A percentile compares a stretch with the other conserved stretches of the same genome.
These are phyloP conservation scores for Nectriaceae sp. DNA, from an alignment of 2,329 filamentous ascomycete species.

Conservation along the genomic window DNA sequence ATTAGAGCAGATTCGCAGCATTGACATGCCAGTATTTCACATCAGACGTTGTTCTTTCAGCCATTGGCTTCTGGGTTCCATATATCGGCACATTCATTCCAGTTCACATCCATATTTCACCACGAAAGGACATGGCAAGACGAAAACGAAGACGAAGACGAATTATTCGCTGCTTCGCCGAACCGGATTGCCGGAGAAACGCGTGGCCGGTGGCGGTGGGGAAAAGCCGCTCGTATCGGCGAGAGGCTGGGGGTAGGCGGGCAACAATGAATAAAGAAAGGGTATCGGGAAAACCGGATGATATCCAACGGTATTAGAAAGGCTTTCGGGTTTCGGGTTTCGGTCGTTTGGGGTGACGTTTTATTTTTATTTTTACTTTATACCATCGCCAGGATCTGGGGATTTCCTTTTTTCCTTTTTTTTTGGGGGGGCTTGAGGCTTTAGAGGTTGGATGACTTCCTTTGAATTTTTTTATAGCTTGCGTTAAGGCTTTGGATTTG, in stretches of 20 bases:
- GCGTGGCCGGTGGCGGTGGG: constrained; percentile 8
- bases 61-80: neutral
- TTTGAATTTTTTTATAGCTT: constrained; percentile 3
- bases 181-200: constrained; percentile 7
- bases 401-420: neutral
- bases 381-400: no score
- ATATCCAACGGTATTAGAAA: no score
- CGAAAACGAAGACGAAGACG: constrained; percentile 10
- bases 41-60: constrained; percentile 9
- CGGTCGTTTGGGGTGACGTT: constrained; percentile 6
- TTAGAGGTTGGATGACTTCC: no score
- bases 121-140: neutral
- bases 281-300: constrained; percentile 6
- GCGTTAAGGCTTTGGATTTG: no score
- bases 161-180: neutral
- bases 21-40: no score
- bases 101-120: no score
- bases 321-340: neutral
- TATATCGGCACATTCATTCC: constrained; percentile 1
- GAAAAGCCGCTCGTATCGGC: constrained; percentile 7
- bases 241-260: constrained; percentile 3
- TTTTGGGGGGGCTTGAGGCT: constrained; percentile 14
- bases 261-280: neutral
- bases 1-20: constrained; percentile 27
- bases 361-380: constrained; percentile 5